Percentiles rank a stretch among this genome's conserved stretches.
Conservation (phyloP, 495 filamentous ascomycete species). For the Penicillium canariense region DNA sequence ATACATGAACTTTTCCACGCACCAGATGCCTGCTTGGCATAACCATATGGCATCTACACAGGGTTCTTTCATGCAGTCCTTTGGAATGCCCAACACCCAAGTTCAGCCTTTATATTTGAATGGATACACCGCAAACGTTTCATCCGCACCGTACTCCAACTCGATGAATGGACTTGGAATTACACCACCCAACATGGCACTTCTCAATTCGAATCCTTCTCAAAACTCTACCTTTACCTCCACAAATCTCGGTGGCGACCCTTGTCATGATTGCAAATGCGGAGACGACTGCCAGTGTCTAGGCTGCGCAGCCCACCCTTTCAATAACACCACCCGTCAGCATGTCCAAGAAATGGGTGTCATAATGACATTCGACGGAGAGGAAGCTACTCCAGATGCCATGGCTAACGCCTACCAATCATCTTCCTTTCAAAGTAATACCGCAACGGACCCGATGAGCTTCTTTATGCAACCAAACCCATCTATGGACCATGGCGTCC, state of each 20-base stretch:
- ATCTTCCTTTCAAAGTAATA: slow-evolving; percentile 6
- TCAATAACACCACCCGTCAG: slow-evolving; percentile 65
- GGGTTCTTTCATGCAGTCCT: slow-evolving; percentile 17
- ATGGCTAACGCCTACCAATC: slow-evolving; percentile 17
- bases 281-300: slow-evolving; percentile 67
- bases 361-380: slow-evolving; percentile 39
- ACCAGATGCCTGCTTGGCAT: slow-evolving; percentile 26
- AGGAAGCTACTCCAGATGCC: slow-evolving; percentile 22
- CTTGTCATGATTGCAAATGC: slow-evolving; percentile 58
- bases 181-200: slow-evolving; percentile 14
- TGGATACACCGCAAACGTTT: slow-evolving; percentile 13
- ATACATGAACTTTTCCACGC: slow-evolving; percentile 17
- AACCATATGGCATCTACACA: slow-evolving; percentile 18
- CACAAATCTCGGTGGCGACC: slow-evolving; percentile 13
- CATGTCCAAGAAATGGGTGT: slow-evolving; percentile 56
- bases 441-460: slow-evolving; percentile 6
- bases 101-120: slow-evolving; percentile 14
- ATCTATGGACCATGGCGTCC: slow-evolving; percentile 12
- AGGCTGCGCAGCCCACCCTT: slow-evolving; percentile 68
- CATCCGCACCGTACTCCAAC: slow-evolving; percentile 13
- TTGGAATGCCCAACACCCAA: slow-evolving; percentile 13
- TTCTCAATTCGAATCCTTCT: slow-evolving; percentile 10
- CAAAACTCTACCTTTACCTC: slow-evolving; percentile 12
- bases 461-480: slow-evolving; percentile 18
- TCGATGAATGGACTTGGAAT: slow-evolving; percentile 20